Evolutionary conservation across 73 alveolate species (phyloP).

Genomic region (Paramecium tetraurelia): DNA sequence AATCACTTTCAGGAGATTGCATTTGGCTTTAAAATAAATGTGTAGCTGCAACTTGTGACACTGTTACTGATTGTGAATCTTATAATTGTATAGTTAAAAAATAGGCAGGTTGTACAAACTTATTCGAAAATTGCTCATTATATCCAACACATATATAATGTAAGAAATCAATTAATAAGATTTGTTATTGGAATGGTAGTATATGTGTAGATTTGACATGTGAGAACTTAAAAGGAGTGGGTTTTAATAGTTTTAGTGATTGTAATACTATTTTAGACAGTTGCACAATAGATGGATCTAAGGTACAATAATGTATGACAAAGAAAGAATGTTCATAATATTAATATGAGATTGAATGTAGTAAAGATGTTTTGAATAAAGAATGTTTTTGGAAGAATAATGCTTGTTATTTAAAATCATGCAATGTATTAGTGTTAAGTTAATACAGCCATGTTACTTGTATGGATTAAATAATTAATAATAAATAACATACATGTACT

Average conservation of each 20-base stretch:
- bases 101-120: not conserved
- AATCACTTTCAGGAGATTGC: not conserved
- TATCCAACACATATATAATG: not conserved
- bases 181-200: not conserved
- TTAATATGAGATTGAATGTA: not conserved
- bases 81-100: not conserved
- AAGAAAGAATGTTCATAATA: not conserved
- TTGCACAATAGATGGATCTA: not conserved
- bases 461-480: not conserved
- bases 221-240: not conserved
- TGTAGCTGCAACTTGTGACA: not conserved
- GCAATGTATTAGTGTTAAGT: not conserved
- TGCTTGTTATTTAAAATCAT: not conserved
- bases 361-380: not conserved
- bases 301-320: not conserved
- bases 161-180: not conserved
- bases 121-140: not conserved
- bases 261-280: not conserved
- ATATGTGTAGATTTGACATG: not conserved
- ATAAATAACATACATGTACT: not conserved
- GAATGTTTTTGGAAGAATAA: not conserved
- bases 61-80: not conserved
- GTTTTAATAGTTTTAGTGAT: not conserved
- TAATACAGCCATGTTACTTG: not conserved
- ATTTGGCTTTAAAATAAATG: not conserved